Conservation (phyloP, 805 yeast species). For the Cyberlindnera bimundalis region DNA sequence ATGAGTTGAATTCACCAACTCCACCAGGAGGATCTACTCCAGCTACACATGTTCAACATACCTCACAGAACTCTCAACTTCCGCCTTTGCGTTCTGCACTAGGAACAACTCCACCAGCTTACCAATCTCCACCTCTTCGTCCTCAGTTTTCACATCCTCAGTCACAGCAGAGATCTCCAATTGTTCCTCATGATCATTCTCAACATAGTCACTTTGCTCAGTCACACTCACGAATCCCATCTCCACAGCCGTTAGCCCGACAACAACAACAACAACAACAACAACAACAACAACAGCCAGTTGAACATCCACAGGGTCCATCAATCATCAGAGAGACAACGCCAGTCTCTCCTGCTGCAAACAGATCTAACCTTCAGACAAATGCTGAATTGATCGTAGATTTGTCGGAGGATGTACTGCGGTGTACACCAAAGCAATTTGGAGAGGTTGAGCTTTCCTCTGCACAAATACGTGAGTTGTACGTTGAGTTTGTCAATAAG, state of each 20-base stretch:
- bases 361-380: constrained; percentile 9
- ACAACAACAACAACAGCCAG: background rate
- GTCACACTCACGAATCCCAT: background rate
- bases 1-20: constrained; percentile 15
- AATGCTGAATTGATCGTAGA: constrained; percentile 14
- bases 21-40: constrained; percentile 5
- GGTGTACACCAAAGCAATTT: constrained; percentile 64
- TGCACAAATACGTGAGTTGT: constrained; percentile 59
- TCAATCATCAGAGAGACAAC: constrained; percentile 24
- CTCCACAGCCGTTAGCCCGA: background rate
- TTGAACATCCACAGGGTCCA: constrained; percentile 15
- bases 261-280: background rate
- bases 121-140: constrained; percentile 11
- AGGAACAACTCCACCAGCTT: constrained; percentile 4
- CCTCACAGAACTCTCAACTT: constrained; percentile 3
- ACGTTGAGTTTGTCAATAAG: constrained; percentile 62
- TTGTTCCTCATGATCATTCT: background rate
- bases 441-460: constrained; percentile 65
- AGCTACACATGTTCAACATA: background rate
- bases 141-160: constrained; percentile 9
- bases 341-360: constrained; percentile 14
- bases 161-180: constrained; percentile 5
- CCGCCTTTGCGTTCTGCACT: constrained; percentile 15
- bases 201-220: background rate
- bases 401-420: constrained; percentile 36